Evolutionary conservation across 2,329 filamentous ascomycete species (phyloP), one percentile per base, ranked within the genome.

Genomic region (Pyrenophora tritici-repentis): DNA sequence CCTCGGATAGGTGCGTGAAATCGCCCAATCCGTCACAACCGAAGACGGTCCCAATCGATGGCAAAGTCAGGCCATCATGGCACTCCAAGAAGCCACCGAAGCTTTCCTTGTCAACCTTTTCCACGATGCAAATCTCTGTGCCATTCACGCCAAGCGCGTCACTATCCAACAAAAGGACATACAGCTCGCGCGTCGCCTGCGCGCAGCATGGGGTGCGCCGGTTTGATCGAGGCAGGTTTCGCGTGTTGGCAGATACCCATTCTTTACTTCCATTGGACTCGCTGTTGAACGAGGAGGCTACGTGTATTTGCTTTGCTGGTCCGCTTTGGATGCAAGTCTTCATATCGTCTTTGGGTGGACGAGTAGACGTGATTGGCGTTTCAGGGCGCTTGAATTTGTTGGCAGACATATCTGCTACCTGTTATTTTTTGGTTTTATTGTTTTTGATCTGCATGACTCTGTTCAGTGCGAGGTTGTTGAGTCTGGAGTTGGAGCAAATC

Each of bases 131-230:
- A 97, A 97, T 83, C 82, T 96, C 45, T 97, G 93, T 81, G 93
- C 94, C 73, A 96, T 97, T 78, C 94, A 97, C 81, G 93, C 94
- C 80, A 97, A 97, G 87, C 91, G 94, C 82, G 94, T 97, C 74
- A 97, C 93, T 73, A 97, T 97, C 79, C 93, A 93, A 79, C 87
- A 87, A 75, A 97, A 97, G 84, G 93, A 97, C 71, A 97, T 97
- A 75, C 93, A 97, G 81, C 86, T 97, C 42, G 92, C 93, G 72
- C 89, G 94, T 67, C 90, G 94, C 73, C 90, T 99, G 74, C 90
- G 94, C 72, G 94, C 94, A 65, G 92, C 75, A 7, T 79, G 76
- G 76, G 77, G 77, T 6, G 75, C 61, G 9, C 68, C 68, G 1
- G 68, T 73, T 7, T 73, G 34, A 50, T 38, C 24, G 14, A 10